Evolutionary conservation across 2,329 filamentous ascomycete species (phyloP).

Genomic region (Chrysoporthe austroafricana): DNA sequence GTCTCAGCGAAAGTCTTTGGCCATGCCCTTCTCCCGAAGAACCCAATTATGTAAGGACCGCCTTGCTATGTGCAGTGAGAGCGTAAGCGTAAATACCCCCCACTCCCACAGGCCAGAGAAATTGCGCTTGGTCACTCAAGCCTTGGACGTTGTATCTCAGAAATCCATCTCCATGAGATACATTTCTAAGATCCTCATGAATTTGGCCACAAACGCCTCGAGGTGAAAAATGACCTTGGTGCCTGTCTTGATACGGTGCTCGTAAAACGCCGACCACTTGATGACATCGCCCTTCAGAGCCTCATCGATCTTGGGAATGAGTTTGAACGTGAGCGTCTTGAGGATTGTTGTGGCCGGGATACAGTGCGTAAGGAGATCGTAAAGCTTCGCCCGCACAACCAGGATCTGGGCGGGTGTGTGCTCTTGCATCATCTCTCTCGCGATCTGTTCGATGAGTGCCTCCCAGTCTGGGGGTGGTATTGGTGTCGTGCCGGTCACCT

Average conservation of each 20-base stretch:
- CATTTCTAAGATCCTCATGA: constrained; percentile 95
- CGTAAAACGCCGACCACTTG: constrained; percentile 95
- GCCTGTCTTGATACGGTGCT: constrained; percentile 89
- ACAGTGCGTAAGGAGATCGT: constrained; percentile 95
- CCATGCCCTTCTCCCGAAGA: not conserved
- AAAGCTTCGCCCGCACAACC: constrained; percentile 89
- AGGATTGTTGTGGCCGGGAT: constrained; percentile 94
- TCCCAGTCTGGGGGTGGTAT: constrained; percentile 98
- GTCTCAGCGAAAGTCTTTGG: not conserved
- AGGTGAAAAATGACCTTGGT: constrained; percentile 97
- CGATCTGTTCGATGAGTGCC: constrained; percentile 83
- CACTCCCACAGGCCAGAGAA: not conserved
- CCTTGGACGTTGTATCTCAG: constrained; percentile 39
- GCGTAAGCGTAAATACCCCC: not conserved
- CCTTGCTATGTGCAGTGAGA: not conserved
- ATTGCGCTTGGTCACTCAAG: not conserved
- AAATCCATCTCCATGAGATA: constrained; percentile 85
- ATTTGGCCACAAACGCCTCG: constrained; percentile 97
- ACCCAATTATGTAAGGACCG: not conserved
- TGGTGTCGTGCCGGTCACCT: constrained; percentile 81
- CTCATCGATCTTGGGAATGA: constrained; percentile 86
- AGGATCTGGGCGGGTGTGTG: constrained; percentile 89
- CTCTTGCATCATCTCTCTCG: constrained; percentile 91
- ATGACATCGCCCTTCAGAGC: constrained; percentile 89
- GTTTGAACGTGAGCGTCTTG: constrained; percentile 92